Percentiles rank a stretch among this genome's conserved stretches.
These are phyloP conservation scores for Phytopythium aichiense DNA, from an alignment of 352 stramenopile species.

Conservation along the genomic window DNA sequence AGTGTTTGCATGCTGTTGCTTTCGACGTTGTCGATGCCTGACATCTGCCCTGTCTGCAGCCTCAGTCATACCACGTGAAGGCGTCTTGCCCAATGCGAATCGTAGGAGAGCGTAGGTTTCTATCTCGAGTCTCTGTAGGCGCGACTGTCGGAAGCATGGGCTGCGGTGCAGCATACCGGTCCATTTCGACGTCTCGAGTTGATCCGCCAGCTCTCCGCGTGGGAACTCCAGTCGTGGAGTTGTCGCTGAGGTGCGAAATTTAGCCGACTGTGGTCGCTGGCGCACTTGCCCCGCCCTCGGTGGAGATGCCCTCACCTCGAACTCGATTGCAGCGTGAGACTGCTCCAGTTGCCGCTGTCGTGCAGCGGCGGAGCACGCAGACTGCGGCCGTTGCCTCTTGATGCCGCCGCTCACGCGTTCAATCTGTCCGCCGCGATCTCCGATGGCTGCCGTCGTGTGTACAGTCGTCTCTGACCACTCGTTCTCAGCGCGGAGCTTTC, in stretches of 20 bases:
- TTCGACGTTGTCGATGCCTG: background rate
- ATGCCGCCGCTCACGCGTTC: background rate
- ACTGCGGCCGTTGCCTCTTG: slow-evolving; percentile 3
- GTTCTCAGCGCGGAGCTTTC: background rate
- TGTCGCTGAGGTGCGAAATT: slow-evolving; percentile 6
- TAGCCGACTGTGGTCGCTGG: slow-evolving; percentile 31
- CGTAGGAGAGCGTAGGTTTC: slow-evolving; percentile 49
- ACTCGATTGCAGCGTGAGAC: background rate
- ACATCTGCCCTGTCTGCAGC: background rate
- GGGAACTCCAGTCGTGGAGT: background rate
- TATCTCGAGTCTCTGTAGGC: slow-evolving; percentile 25
- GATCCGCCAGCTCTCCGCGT: background rate
- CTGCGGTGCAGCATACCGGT: slow-evolving; percentile 36
- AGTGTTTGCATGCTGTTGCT: slow-evolving; percentile 1
- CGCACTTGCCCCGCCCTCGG: background rate
- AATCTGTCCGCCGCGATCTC: background rate
- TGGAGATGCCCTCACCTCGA: background rate
- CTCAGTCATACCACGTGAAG: background rate
- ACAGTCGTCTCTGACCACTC: background rate
- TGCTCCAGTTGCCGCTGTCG: slow-evolving; percentile 1
- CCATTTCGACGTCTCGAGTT: slow-evolving; percentile 32
- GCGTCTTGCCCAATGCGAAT: slow-evolving; percentile 17
- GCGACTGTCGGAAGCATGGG: slow-evolving; percentile 32
- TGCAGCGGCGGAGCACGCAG: slow-evolving; percentile 2
- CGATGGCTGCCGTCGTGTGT: background rate